Evolutionary conservation across 2,329 filamentous ascomycete species (phyloP).

Genomic region (Alternaria brassicicola): DNA sequence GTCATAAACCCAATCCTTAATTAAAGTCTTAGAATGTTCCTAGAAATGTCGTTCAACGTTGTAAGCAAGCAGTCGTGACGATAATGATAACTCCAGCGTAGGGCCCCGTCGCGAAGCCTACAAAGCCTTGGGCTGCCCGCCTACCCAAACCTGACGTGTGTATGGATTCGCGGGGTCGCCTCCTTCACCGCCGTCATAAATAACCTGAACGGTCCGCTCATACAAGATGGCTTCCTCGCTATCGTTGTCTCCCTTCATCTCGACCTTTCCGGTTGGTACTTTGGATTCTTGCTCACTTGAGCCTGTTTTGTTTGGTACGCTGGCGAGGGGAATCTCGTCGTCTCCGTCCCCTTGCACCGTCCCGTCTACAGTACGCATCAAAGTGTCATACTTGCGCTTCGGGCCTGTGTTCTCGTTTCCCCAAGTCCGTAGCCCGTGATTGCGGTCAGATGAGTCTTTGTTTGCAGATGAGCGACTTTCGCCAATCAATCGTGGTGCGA

Average conservation of each 20-base stretch:
- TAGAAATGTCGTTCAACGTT: background rate
- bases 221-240: constrained; percentile 28
- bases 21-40: background rate
- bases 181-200: constrained; percentile 13
- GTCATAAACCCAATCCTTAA: background rate
- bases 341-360: background rate
- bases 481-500: constrained; percentile 38
- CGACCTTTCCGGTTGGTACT: background rate
- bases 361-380: constrained; percentile 24
- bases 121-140: background rate
- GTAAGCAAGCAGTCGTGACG: background rate
- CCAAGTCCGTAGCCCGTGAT: constrained; percentile 13
- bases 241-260: constrained; percentile 16
- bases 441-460: constrained; percentile 9
- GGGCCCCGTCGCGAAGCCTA: background rate
- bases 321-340: constrained; percentile 14
- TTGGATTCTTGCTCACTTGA: constrained; percentile 1
- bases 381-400: constrained; percentile 21
- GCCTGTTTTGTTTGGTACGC: background rate
- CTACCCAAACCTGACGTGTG: background rate
- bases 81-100: background rate
- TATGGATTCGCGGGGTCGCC: constrained; percentile 1
- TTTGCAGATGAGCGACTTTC: constrained; percentile 9
- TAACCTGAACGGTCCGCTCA: constrained; percentile 26
- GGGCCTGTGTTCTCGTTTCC: constrained; percentile 9